Percentiles rank a stretch among this genome's conserved stretches.
Evolutionary conservation across 768 basidiomycete genomes (phyloP).

Genomic region (Favolaschia claudopus): DNA sequence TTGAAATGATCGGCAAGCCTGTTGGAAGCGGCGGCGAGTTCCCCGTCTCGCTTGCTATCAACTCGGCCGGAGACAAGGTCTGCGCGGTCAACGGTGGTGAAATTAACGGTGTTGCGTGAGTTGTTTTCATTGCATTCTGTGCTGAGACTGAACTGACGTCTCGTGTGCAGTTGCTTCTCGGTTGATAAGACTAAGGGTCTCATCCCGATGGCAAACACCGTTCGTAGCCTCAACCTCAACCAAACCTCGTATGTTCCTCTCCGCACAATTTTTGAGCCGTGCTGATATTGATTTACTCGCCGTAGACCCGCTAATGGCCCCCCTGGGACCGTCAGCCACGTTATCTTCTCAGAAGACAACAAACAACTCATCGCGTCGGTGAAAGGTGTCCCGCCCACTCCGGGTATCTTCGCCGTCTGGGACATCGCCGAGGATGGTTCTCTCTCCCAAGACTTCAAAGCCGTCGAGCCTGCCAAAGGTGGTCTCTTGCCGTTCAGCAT

Average conservation of each 20-base stretch:
- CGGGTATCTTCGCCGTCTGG: conserved; percentile 61
- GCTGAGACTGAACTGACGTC: neutral
- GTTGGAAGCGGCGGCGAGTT: conserved; percentile 56
- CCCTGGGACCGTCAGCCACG: conserved; percentile 50
- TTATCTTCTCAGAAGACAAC: conserved; percentile 56
- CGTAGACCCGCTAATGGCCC: conserved; percentile 53
- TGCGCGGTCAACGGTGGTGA: conserved; percentile 54
- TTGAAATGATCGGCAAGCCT: conserved; percentile 52
- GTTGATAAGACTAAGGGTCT: conserved; percentile 52
- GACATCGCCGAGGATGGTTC: conserved; percentile 52
- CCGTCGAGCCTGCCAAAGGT: conserved; percentile 44
- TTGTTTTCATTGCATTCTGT: neutral
- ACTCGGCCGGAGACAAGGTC: conserved; percentile 39
- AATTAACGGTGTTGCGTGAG: conserved; percentile 50
- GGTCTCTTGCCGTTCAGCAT: conserved; percentile 60
- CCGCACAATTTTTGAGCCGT: neutral
- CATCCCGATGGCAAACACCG: conserved; percentile 45
- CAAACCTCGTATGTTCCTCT: conserved; percentile 47
- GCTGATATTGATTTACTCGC: neutral
- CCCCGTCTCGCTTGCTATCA: conserved; percentile 54
- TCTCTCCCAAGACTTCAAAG: conserved; percentile 49
- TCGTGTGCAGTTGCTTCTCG: conserved; percentile 48
- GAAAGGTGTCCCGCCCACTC: conserved; percentile 55
- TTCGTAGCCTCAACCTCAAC: conserved; percentile 52
- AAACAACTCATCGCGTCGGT: conserved; percentile 54